Conservation (phyloP, 352 stramenopile species). For the Phytophthora parvispora region DNA sequence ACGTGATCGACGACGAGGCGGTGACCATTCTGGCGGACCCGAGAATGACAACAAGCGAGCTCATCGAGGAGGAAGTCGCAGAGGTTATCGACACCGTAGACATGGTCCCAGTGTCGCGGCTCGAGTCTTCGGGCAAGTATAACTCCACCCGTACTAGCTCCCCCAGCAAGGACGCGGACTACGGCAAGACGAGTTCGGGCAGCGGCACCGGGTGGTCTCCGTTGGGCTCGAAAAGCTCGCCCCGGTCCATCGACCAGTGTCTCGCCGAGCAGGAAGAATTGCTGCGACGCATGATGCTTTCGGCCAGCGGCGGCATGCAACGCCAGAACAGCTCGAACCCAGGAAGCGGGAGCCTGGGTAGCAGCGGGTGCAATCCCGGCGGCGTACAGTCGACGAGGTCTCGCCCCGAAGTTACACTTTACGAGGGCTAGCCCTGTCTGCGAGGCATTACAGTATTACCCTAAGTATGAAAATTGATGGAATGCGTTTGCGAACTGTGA, state of each 20-base stretch:
- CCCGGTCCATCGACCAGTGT: conserved; percentile 44
- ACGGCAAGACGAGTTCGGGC: conserved; percentile 9
- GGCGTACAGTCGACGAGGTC: conserved; percentile 17
- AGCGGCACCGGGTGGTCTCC: conserved; percentile 28
- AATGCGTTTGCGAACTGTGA: conserved; percentile 2
- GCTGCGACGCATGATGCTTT: conserved; percentile 53
- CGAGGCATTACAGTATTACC: conserved; percentile 29
- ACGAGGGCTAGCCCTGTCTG: conserved; percentile 30
- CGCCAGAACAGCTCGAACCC: conserved; percentile 21
- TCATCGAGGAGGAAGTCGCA: conserved; percentile 41
- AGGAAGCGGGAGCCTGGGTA: conserved; percentile 14
- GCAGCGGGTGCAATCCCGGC: conserved; percentile 17
- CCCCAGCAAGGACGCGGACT: conserved; percentile 15
- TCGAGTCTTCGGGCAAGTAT: conserved; percentile 10
- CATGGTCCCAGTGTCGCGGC: conserved; percentile 44
- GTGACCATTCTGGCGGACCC: conserved; percentile 26
- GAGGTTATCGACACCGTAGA: conserved; percentile 62
- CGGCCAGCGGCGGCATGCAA: conserved; percentile 28
- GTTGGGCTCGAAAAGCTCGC: conserved; percentile 30
- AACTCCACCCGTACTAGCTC: background rate
- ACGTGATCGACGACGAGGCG: conserved; percentile 48
- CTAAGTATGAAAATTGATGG: conserved; percentile 21
- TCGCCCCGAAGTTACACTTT: conserved; percentile 35
- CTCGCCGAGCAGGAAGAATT: conserved; percentile 56
- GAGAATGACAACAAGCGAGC: conserved; percentile 24